These are phyloP conservation scores for Cryptococcus sp. DNA, from an alignment of 1,284 basidiomycete species.

Conservation along the genomic window DNA sequence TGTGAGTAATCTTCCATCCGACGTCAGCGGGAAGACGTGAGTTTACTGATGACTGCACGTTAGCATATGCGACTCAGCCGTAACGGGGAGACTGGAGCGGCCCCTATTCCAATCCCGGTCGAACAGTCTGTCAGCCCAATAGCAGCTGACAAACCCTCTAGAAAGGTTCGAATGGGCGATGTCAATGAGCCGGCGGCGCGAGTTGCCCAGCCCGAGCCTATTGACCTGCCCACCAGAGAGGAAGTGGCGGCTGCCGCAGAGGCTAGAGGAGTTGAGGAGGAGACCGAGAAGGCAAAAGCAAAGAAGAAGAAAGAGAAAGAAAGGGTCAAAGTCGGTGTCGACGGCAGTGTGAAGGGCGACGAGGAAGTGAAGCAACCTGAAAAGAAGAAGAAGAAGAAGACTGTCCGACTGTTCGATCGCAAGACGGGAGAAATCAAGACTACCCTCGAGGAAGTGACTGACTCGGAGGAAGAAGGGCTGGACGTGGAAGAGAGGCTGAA, in stretches of 20 bases:
- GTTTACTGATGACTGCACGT: too few species aligned
- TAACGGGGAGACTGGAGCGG: too few species aligned
- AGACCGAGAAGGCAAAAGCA: neutral
- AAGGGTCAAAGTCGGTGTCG: too few species aligned
- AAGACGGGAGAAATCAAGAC: neutral
- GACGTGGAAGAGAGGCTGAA: neutral
- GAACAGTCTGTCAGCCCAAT: too few species aligned
- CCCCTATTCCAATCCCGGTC: too few species aligned
- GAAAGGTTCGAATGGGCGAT: too few species aligned
- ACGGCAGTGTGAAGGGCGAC: neutral
- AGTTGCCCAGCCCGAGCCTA: too few species aligned
- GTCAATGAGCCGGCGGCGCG: too few species aligned
- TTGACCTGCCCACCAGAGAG: too few species aligned
- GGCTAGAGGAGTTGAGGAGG: neutral
- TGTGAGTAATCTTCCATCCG: neutral
- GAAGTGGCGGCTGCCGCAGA: neutral
- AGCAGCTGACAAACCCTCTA: too few species aligned
- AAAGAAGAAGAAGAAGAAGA: slow-evolving; percentile 2
- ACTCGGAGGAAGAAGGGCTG: neutral
- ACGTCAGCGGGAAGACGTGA: too few species aligned
- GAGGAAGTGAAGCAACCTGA: neutral
- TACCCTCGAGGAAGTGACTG: neutral
- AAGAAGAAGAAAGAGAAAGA: neutral
- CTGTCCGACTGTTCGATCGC: neutral
- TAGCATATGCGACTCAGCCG: too few species aligned